Base-by-base conservation (phyloP, 2,329 filamentous ascomycete species). In the Verticillium longisporum region DNA sequence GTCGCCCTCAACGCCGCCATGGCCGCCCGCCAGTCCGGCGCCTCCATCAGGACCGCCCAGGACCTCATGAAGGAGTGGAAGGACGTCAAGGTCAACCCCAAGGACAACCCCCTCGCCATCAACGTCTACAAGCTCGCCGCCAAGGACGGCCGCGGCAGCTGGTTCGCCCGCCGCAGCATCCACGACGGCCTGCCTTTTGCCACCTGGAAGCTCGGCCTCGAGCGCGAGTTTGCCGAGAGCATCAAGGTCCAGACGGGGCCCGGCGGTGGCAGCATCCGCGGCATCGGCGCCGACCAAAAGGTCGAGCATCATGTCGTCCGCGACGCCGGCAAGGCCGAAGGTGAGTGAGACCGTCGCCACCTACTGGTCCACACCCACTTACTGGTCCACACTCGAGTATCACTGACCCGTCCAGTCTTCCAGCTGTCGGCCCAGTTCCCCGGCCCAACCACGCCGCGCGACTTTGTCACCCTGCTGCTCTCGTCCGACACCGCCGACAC, bases 361-460 rank as follows among this genome's bases (percentile, higher is more conserved):
- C 18, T 21, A 21, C 18, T 21, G 18, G n/a, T n/a, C n/a, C n/a
- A n/a, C n/a, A n/a, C n/a, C n/a, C 18, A 21, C 18, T 21, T 21
- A 21, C 18, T 21, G 18, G 18, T 21, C 18, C 18, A 21, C 18
- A 21, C 18, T 2, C 2, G 18, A 21, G 18, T 21, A 21, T 21
- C 18, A 21, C 18, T 21, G 18, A 21, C 18, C 18, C 57, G 7
- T 55, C 66, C 72, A 87, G 91, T 97, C 4, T 96, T 91, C 69
- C 88, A 94, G 70, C 82, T 97, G 1, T 94, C 91, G 26, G 92
- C 92, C 2, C 89, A 95, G 71, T 97, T 97, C 67, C 92, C 93
- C 0, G 91, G 91, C 0, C 94, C 94, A 3, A 95, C 91, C 0
- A 87, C 92, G 2, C 89, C 94, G 0, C 81, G 94, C 73, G 94